phyloP scores from a whole-genome alignment of 2,329 filamentous ascomycete species.

The Dactylellina sp. region DNA sequence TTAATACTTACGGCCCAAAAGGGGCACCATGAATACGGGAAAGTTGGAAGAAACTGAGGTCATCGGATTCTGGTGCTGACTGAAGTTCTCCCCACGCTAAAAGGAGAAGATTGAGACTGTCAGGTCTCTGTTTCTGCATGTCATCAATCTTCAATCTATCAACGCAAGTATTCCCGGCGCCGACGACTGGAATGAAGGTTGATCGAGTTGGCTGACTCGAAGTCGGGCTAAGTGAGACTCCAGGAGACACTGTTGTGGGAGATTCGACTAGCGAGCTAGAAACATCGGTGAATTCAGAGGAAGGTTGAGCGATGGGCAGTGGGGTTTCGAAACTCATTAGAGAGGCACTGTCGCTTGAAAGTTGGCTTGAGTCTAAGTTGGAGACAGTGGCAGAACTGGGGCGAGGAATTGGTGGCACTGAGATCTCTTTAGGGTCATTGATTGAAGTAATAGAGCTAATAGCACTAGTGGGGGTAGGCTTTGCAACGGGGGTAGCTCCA shows the following conservation, averaged over 20 bases:
- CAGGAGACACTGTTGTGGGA: neutral
- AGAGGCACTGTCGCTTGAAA: no score
- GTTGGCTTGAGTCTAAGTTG: no score
- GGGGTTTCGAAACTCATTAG: neutral
- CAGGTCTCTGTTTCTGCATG: slow-evolving; percentile 39
- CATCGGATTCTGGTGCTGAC: slow-evolving; percentile 49
- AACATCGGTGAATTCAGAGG: slow-evolving; percentile 1
- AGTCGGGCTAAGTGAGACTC: neutral
- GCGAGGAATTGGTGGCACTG: neutral
- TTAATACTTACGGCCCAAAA: slow-evolving; percentile 50
- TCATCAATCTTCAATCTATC: slow-evolving; percentile 51
- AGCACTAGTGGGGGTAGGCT: neutral
- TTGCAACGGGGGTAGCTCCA: neutral
- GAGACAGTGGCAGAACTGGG: neutral
- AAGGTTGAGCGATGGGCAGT: neutral
- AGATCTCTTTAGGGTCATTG: no score
- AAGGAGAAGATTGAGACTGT: slow-evolving; percentile 59
- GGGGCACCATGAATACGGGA: slow-evolving; percentile 58
- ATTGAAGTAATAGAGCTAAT: no score
- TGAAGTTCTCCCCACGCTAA: slow-evolving; percentile 57
- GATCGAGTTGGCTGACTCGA: slow-evolving; percentile 2
- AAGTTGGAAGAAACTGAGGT: slow-evolving; percentile 56
- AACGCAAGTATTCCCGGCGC: slow-evolving; percentile 38
- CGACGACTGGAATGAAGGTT: slow-evolving; percentile 25
- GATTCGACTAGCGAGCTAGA: neutral